These are phyloP conservation scores for Apiosordaria backusii DNA, from an alignment of 495 filamentous ascomycete species.

Conservation along the genomic window DNA sequence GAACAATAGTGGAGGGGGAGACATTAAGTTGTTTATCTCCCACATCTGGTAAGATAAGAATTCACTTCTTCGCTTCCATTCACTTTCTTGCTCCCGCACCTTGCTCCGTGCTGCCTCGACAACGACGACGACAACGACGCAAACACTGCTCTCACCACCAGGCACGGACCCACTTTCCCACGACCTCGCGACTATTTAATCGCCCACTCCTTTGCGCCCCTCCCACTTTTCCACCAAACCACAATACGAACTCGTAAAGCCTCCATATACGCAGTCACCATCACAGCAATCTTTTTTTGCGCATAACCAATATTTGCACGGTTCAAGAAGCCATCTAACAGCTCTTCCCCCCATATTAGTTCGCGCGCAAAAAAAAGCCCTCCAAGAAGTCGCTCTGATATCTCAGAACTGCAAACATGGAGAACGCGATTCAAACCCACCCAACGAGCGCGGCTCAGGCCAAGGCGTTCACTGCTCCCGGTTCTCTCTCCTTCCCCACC, in stretches of 20 bases:
- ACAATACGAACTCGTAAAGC: background rate
- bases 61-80: constrained; percentile 10
- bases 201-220: background rate
- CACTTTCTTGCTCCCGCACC: background rate
- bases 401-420: constrained; percentile 56
- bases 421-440: constrained; percentile 84
- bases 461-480: constrained; percentile 83
- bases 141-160: background rate
- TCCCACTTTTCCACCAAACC: background rate
- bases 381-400: constrained; percentile 19
- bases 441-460: constrained; percentile 84
- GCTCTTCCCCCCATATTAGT: constrained; percentile 20
- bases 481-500: constrained; percentile 86
- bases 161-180: background rate
- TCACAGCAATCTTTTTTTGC: background rate
- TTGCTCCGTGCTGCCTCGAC: background rate
- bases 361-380: constrained; percentile 16
- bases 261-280: background rate
- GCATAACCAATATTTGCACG: constrained; percentile 3
- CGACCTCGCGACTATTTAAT: background rate
- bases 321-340: constrained; percentile 13
- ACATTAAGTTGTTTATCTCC: constrained; percentile 99
- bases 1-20: constrained; percentile 67
- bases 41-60: constrained; percentile 63
- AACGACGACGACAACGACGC: background rate